Evolutionary conservation across 2,329 filamentous ascomycete species (phyloP), one percentile per base, ranked within the genome.

Genomic region (Corynespora cassiicola): DNA sequence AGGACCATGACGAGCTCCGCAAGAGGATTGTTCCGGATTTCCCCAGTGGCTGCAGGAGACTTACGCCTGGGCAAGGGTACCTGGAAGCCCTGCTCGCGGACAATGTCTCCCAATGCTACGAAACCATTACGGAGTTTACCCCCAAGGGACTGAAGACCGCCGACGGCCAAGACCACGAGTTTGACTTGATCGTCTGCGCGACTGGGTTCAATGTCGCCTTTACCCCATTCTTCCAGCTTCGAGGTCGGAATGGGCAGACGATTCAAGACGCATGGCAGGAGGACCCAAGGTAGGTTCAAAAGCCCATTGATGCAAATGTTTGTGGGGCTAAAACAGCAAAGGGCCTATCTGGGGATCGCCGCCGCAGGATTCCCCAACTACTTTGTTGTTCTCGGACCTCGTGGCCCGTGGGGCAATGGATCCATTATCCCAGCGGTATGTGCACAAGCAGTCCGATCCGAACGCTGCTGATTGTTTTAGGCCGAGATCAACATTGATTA

Each of bases 11-110:
- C 73, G 34, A 86, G 86, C 73, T 75, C 35, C 79, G 44, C 78
- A 81, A 0, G 75, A 81, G 16, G 14, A 71, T 87, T 2, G 68
- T 83, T 4, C 84, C 85, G 0, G 77, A 82, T 44, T 87, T 84
- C 50, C 79, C 82, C 0, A 81, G 80, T 8, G 77, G 82, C 50
- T 88, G 85, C 47, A 76, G 84, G 7, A 76, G 85, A 2, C 67
- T 85, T 0, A 88, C 85, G 0, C 82, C 84, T 0, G 82, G 84
- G 0, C 82, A 83, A 0, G 84, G 83, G 0, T 87, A 87, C 51
- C 75, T 88, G 5, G 84, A 87, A 57, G 81, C 83, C 0, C 69
- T 87, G 17, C 73, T 75, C 0, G 74, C 80, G 45, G 74, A 78
- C 5, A 85, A 87, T 36, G 82, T 86, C n/a, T 73, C 75, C 10